Base-by-base conservation (phyloP, 164 flowering plant species). In the Warburgia ugandensis region DNA sequence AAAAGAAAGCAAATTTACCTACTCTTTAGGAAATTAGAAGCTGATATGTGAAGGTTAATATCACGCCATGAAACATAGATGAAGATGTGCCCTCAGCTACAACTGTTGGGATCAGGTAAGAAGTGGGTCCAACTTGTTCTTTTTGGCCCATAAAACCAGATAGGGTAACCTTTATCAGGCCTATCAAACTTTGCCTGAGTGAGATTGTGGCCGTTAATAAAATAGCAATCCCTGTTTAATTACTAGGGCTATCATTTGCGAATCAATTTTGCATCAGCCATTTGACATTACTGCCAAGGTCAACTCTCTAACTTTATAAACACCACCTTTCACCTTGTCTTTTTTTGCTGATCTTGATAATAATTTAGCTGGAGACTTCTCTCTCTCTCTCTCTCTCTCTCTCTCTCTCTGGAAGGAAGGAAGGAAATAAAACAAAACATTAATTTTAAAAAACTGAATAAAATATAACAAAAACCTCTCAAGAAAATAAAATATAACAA, bases 1-100 rank as follows among this genome's bases (percentile, higher is more conserved):
- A 53, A 39, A 52, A 52, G 55, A 27, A 41, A 30, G 46, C 41
- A 31, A 38, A 42, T 41, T 28, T 22, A 53, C 44, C 57, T 43
- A 42, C 57, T 29, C 47, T 20, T 53, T 19, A 16, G 35, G 48
- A 53, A 41, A 41, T 53, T 25, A 38, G 37, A 26, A 26, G 9
- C 16, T 3, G 32, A 22, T 19, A 5, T n/a, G n/a, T n/a, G n/a
- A n/a, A n/a, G n/a, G n/a, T 14, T 4, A 33, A 8, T 13, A 17
- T 42, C 22, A 20, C 30, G 13, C 42, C 48, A 21, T 35, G 13
- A 14, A 11, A 7, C n/a, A 4, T 17, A 45, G 1, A 23, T 16
- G 5, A 10, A 13, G 19, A 26, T 1, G 5, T 17, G 25, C 22
- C 23, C 22, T 26, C 19, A 42, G 6, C 11, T 3, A 26, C 22